Conservation (phyloP, 1,139 yeast genomes). For the Diutina siamensis region DNA sequence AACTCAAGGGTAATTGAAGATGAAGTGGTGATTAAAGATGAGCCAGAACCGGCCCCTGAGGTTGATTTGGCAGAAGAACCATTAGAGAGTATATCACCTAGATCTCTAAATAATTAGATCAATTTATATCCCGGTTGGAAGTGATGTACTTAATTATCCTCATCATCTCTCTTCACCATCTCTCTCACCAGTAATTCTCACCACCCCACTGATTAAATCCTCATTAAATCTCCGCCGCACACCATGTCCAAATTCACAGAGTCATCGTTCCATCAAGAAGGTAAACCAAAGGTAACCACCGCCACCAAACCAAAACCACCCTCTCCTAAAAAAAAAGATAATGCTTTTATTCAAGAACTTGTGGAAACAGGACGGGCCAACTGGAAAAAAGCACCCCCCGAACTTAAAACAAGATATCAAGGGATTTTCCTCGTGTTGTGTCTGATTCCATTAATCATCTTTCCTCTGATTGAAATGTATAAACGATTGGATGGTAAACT, state of each 20-base stretch:
- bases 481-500: slow-evolving; percentile 31
- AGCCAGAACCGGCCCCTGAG: too few species aligned
- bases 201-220: too few species aligned
- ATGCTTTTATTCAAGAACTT: slow-evolving; percentile 12
- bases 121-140: too few species aligned
- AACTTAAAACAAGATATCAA: slow-evolving; percentile 25
- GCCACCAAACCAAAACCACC: background rate
- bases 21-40: too few species aligned
- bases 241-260: slow-evolving; percentile 6
- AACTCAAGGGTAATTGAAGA: too few species aligned
- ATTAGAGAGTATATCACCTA: too few species aligned
- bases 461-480: slow-evolving; percentile 27
- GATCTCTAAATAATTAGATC: too few species aligned
- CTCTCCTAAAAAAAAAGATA: slow-evolving; percentile 1
- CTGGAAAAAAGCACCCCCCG: slow-evolving; percentile 36
- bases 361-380: slow-evolving; percentile 28
- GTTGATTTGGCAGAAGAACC: too few species aligned
- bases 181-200: too few species aligned
- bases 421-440: slow-evolving; percentile 30
- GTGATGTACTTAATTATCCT: too few species aligned
- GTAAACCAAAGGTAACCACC: slow-evolving; percentile 5
- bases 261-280: slow-evolving; percentile 8
- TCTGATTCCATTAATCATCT: slow-evolving; percentile 26
- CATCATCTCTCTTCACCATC: too few species aligned
- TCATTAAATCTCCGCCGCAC: background rate